These are phyloP conservation scores for Acacia concinna DNA, from an alignment of 331 rosid species.

Conservation along the genomic window DNA sequence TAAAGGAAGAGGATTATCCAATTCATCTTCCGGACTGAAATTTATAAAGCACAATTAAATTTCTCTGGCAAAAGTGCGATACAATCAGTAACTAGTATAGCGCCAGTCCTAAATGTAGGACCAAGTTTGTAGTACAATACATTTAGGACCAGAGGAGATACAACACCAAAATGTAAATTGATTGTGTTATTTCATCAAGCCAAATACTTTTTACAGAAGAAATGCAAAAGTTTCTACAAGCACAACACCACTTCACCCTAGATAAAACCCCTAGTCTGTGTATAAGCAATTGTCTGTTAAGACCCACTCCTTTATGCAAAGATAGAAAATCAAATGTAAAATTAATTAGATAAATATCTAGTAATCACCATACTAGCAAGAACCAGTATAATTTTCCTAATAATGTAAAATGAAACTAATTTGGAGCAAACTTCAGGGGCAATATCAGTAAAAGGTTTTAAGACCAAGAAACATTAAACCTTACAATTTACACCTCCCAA, in stretches of 20 bases:
- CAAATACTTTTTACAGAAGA: not conserved
- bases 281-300: not conserved
- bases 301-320: not conserved
- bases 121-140: no score
- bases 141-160: not conserved
- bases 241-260: not conserved
- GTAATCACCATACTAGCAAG: not conserved
- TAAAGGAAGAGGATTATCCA: conserved; percentile 44
- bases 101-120: no score
- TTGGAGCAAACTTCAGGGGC: not conserved
- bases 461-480: not conserved
- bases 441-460: not conserved
- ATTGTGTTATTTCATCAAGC: not conserved
- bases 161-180: not conserved
- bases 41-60: conserved; percentile 21
- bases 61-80: not conserved
- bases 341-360: not conserved
- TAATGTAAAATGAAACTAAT: not conserved
- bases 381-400: not conserved
- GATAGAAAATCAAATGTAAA: not conserved
- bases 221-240: not conserved
- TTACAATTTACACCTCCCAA: not conserved
- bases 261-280: not conserved
- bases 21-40: conserved; percentile 62
- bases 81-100: not conserved